phyloP scores from a whole-genome alignment of 2,329 filamentous ascomycete species.

The Alternaria incomplexa region DNA sequence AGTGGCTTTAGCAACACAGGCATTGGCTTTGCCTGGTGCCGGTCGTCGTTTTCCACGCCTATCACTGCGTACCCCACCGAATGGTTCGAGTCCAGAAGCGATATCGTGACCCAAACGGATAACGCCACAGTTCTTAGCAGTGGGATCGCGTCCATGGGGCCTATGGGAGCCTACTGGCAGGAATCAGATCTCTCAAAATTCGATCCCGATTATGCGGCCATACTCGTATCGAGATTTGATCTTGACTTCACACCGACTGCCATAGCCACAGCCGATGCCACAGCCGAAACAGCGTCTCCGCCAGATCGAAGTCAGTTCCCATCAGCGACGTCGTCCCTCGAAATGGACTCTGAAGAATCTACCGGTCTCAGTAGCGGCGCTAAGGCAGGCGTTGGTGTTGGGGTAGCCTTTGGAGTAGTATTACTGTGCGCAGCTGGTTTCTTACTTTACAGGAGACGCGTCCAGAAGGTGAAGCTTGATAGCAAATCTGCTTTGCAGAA shows the following conservation, averaged over 20 bases:
- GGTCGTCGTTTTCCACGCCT: not conserved
- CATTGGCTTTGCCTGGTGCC: not conserved
- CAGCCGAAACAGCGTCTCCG: not conserved
- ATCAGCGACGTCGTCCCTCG: not conserved
- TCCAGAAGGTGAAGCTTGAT: not conserved
- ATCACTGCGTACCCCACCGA: not conserved
- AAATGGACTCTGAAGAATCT: not conserved
- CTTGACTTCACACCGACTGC: not conserved
- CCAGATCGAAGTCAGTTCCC: not conserved
- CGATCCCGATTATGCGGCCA: no score
- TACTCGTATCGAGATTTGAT: no score
- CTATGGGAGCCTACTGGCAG: not conserved
- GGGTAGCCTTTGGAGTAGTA: not conserved
- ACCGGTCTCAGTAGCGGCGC: not conserved
- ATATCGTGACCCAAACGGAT: not conserved
- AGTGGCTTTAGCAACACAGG: not conserved
- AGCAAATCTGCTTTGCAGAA: not conserved
- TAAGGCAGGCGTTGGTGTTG: not conserved
- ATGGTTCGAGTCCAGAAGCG: no score
- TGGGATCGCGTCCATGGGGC: not conserved
- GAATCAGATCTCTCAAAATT: not conserved
- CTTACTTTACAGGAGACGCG: not conserved
- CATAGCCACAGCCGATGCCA: not conserved
- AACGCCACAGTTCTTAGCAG: not conserved
- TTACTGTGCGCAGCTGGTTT: not conserved